Conservation (phyloP, 2,329 filamentous ascomycete species). For the Fonsecaea erecta region DNA sequence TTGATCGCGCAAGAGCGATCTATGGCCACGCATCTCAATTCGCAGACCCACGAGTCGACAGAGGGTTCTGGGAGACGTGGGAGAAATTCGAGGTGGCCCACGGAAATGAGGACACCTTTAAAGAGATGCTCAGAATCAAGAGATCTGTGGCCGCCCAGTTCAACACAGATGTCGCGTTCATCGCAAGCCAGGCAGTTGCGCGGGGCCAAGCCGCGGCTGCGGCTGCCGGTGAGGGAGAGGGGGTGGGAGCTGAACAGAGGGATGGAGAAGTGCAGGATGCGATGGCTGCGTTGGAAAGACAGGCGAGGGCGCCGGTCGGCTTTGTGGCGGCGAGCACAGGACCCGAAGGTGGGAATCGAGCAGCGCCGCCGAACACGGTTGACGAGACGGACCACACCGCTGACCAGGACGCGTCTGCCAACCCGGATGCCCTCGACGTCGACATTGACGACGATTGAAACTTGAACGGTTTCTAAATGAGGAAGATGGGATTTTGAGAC, state of each 20-base stretch:
- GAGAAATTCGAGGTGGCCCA: slow-evolving; percentile 96
- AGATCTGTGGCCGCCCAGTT: slow-evolving; percentile 96
- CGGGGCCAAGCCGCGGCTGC: slow-evolving; percentile 64
- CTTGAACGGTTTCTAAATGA: background rate
- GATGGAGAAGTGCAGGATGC: slow-evolving; percentile 60
- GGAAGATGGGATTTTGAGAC: background rate
- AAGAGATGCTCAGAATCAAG: slow-evolving; percentile 98
- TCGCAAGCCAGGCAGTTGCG: slow-evolving; percentile 91
- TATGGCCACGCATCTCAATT: slow-evolving; percentile 97
- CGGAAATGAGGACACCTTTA: slow-evolving; percentile 98
- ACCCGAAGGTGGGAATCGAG: slow-evolving; percentile 64
- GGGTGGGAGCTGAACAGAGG: slow-evolving; percentile 51
- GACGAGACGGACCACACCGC: slow-evolving; percentile 39
- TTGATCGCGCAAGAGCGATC: slow-evolving; percentile 92
- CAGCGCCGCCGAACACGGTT: slow-evolving; percentile 42
- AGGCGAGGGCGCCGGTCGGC: slow-evolving; percentile 83
- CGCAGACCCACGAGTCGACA: slow-evolving; percentile 89
- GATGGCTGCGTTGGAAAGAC: slow-evolving; percentile 85
- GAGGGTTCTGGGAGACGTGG: slow-evolving; percentile 95
- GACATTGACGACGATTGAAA: slow-evolving; percentile 56
- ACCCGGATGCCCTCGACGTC: slow-evolving; percentile 87
- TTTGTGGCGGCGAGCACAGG: slow-evolving; percentile 88
- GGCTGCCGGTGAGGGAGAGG: slow-evolving; percentile 47
- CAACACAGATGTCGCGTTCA: slow-evolving; percentile 98
- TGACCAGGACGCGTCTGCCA: slow-evolving; percentile 57